Evolutionary conservation across 768 basidiomycete species (phyloP), one percentile per base, ranked within the genome.

Genomic region (Suillus discolor): DNA sequence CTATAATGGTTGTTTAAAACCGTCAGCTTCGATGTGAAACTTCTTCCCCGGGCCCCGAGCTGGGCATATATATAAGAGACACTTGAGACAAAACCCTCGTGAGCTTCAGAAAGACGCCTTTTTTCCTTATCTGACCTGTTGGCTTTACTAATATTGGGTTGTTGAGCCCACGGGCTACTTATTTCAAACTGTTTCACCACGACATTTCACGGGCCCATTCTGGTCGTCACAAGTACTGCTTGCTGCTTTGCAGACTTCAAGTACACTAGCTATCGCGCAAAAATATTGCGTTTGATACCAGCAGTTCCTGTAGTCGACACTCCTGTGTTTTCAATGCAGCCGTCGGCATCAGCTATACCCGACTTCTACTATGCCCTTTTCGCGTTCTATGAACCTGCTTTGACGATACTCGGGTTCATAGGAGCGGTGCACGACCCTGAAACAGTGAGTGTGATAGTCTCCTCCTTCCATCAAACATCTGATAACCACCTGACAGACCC

Each of bases 301-400:
- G 25, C 28, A 41, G 18, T 7, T 42, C 39, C 57, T 39, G 25
- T 25, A 41, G 20, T 60, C 25, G 18, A 28, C 9, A 60, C 34
- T n/a, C 18, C 34, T 55, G 54, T 55, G 20, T n/a, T 4, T 36
- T 65, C 63, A 68, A 85, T 85, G 84, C 76, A 74, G 42, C 66
- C 74, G 38, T 77, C 82, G 18, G 73, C 77, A 45, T 90, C 91
- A 67, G 88, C 91, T 47, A 81, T 93, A 69, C 90, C 92, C 23
- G 83, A 85, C 70, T 82, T 87, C 66, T 93, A 93, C 78, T 93
- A 87, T 77, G 82, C 85, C 53, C 80, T 89, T 67, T 93, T 93
- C 71, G 90, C 86, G 34, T 80, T 86, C 62, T 92, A 90, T 72
- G 92, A 93, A 75, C 92, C 92, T 0, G 80, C 87, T 34, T 76